Base-by-base conservation (phyloP, 75 land plant species). In the Pinus tabuliformis region DNA sequence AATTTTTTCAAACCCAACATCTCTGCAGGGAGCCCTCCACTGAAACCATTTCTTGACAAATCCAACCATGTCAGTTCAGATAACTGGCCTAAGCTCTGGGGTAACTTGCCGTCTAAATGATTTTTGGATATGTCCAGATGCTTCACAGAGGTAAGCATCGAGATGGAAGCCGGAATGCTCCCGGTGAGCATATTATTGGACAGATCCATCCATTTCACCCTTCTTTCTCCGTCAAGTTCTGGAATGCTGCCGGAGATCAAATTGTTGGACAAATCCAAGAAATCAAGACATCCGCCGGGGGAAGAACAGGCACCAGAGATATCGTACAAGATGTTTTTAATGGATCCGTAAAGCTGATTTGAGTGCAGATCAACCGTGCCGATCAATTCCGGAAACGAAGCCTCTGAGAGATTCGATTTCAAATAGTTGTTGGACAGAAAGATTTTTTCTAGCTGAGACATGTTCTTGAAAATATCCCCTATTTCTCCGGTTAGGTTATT, bases 101-200 rank as follows among this genome's bases (percentile, higher is more conserved):
- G 95, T 3, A 92, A 85, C 4, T 70, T 70, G 28, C 93, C 95
- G 6, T 72, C 54, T 2, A 92, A 83, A 30, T 78, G 80, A 70
- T 91, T 91, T 66, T 83, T 82, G 13, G 86, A 89, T 15, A 91
- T 68, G 60, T 85, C 89, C 33, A 91, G 52, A 75, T 49, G 88
- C 72, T 77, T 64, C 57, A 94, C 73, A 24, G 62, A 70, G 4
- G 28, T 61, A 21, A 90, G 77, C 36, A 80, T 83, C 42, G 83
- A 84, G 3, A 92, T 87, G 22, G 92, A 88, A 22, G 80, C 73
- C 4, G 97, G 97, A 22, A 96, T 91, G 11, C 80, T 75, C 18
- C 99, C 99, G 20, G 77, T 54, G 18, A 95, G 78, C 59, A 26
- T 39, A 79, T 95, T 95, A 68, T 81, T 76, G 66, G 75, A 83